Evolutionary conservation across 2,329 filamentous ascomycete species (phyloP), one percentile per base, ranked within the genome.

Genomic region (Setomelanomma holmii): DNA sequence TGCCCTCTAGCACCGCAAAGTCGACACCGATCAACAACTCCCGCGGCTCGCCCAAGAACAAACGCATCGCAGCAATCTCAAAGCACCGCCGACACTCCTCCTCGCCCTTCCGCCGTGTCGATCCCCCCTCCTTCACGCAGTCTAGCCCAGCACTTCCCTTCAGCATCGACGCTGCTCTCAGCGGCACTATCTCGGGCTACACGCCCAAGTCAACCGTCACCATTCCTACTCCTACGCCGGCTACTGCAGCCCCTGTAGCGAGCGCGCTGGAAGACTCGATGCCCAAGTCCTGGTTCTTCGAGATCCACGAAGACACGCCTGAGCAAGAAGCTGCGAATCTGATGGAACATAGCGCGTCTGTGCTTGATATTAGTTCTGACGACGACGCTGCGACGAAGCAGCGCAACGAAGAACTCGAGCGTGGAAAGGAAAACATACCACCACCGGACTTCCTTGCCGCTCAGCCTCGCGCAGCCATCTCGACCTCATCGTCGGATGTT

Each of bases 381-480:
- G 93, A 96, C 72, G 89, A 93, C 74, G 83, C 78, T 22, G 82
- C 84, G 66, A 81, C 78, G 43, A 84, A 84, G 68, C 76, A 69
- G 72, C 80, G 61, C 80, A 80, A 77, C 51, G 68, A 73, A 24
- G 84, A 90, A 60, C 83, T 84, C 40, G 75, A 78, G 51, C 82
- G 86, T 24, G 90, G 91, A 67, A 99, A 99, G 80, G 93, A 99
- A 79, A 99, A 99, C 69, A 86, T 96, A 16, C 90, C 93, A 4
- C 93, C 93, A 5, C 75, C 76, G 1, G 78, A 76, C 45, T 80
- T 71, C 39, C 27, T 61, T 11, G 49, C 56, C 36, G 40, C 63
- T 0, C 68, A 67, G 45, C 42, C 62, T 5, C 54, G 50, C 22
- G 51, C 55, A 12, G 51, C 56, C 5, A 42, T 44, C 1, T 36